phyloP scores from a whole-genome alignment of 139 green algal genomes.

The Chlamydomonas applanata region DNA sequence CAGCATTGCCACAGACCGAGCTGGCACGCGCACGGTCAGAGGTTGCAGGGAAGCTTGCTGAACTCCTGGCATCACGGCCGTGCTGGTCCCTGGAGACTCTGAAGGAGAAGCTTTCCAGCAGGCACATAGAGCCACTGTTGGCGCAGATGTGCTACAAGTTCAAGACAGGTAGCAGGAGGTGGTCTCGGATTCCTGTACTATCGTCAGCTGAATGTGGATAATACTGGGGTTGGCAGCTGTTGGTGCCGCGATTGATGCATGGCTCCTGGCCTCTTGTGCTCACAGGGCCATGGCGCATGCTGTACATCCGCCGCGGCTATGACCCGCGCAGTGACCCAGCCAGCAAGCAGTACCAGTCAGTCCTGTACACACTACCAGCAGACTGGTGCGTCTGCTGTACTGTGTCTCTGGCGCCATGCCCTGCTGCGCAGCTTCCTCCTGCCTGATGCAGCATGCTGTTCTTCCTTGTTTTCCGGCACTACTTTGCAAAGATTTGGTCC shows the following conservation, averaged over 20 bases:
- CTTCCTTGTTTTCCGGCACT: no score
- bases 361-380: slow-evolving; percentile 21
- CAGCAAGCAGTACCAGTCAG: slow-evolving; percentile 19
- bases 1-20: background rate
- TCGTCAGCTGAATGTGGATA: no score
- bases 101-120: background rate
- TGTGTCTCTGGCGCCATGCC: background rate
- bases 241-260: background rate
- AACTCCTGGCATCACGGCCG: slow-evolving; percentile 10
- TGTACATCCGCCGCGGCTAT: slow-evolving; percentile 28
- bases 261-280: background rate
- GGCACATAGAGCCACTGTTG: slow-evolving; percentile 14
- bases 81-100: slow-evolving; percentile 23
- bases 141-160: slow-evolving; percentile 29
- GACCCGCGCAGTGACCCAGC: slow-evolving; percentile 9
- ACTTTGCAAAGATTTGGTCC: background rate
- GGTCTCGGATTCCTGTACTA: background rate
- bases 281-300: slow-evolving; percentile 27
- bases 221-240: no score
- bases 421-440: background rate
- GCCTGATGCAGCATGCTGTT: no score
- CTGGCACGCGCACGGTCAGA: background rate
- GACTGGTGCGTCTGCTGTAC: slow-evolving; percentile 18
- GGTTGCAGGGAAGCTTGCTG: slow-evolving; percentile 14
- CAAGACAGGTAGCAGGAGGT: slow-evolving; percentile 16